Conservation (phyloP, 805 yeast species). For the Yamadazyma akitaensis region DNA sequence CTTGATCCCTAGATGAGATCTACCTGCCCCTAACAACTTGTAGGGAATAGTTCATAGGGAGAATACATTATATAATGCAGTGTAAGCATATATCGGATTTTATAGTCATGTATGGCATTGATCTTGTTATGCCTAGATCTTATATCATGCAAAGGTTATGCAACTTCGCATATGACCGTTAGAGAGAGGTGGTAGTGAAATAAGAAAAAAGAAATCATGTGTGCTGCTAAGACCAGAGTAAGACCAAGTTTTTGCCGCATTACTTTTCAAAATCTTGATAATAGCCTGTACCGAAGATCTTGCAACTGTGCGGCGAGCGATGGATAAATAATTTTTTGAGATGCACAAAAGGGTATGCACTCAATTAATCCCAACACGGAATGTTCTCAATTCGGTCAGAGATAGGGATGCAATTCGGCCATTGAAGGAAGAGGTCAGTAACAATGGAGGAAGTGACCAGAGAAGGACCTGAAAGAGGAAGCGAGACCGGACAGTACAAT, state of each 20-base stretch:
- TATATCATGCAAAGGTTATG: not conserved
- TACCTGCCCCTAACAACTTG: no score
- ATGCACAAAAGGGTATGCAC: not conserved
- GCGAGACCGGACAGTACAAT: no score
- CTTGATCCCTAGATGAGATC: no score
- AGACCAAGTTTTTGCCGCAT: not conserved
- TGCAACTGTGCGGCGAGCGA: not conserved
- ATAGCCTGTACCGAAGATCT: not conserved
- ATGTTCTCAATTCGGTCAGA: not conserved
- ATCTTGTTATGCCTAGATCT: not conserved
- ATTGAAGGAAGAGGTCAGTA: not conserved
- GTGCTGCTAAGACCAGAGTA: not conserved
- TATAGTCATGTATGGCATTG: no score
- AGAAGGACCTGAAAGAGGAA: no score
- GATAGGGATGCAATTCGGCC: no score
- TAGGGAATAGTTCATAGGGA: no score
- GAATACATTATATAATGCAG: no score
- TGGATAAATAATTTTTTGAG: not conserved
- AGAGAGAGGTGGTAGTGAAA: not conserved
- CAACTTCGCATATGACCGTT: not conserved
- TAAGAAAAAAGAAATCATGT: not conserved
- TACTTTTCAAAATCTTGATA: not conserved
- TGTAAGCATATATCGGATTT: no score
- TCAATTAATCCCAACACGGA: not conserved
- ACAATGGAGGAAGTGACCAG: not conserved